These are phyloP conservation scores for Grosmannia clavigera DNA, from an alignment of 2,329 filamentous ascomycete species.

Conservation along the genomic window DNA sequence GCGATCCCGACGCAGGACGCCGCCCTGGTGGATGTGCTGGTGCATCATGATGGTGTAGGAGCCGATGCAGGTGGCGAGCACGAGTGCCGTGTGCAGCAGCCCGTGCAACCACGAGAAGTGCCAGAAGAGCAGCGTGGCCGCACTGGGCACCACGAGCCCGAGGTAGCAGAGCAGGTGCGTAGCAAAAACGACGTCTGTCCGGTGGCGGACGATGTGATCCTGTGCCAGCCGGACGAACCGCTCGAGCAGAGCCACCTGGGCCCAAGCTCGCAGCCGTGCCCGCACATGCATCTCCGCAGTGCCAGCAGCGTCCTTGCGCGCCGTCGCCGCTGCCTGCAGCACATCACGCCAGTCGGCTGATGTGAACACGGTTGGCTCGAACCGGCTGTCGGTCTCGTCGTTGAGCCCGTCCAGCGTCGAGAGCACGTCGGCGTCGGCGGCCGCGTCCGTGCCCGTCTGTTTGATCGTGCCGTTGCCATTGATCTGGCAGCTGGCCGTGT, in stretches of 20 bases:
- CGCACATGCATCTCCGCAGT: not conserved
- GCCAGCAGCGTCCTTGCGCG: conserved; percentile 1
- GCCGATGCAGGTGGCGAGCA: conserved; percentile 52
- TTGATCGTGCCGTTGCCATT: conserved; percentile 2
- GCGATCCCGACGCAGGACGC: conserved; percentile 46
- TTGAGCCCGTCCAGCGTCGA: conserved; percentile 27
- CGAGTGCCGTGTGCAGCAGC: conserved; percentile 51
- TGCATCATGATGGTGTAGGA: conserved; percentile 74
- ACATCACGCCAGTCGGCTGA: conserved; percentile 26
- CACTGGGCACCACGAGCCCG: conserved; percentile 56
- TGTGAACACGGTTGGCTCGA: conserved; percentile 34
- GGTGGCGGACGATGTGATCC: conserved; percentile 41
- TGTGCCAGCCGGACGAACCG: conserved; percentile 47
- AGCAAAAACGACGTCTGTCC: conserved; percentile 66
- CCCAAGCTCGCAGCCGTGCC: conserved; percentile 23
- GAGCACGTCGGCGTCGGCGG: conserved; percentile 17
- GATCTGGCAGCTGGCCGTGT: conserved; percentile 5
- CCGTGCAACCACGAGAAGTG: conserved; percentile 58
- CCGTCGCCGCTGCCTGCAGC: conserved; percentile 17
- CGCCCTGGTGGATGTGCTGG: conserved; percentile 70
- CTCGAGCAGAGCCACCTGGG: conserved; percentile 40
- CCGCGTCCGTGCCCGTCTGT: not conserved
- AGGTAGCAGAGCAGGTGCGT: conserved; percentile 66
- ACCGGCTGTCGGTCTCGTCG: conserved; percentile 24
- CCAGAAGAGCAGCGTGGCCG: conserved; percentile 45